Conservation (phyloP, 345 rosid genomes). For the Psidium guajava region DNA sequence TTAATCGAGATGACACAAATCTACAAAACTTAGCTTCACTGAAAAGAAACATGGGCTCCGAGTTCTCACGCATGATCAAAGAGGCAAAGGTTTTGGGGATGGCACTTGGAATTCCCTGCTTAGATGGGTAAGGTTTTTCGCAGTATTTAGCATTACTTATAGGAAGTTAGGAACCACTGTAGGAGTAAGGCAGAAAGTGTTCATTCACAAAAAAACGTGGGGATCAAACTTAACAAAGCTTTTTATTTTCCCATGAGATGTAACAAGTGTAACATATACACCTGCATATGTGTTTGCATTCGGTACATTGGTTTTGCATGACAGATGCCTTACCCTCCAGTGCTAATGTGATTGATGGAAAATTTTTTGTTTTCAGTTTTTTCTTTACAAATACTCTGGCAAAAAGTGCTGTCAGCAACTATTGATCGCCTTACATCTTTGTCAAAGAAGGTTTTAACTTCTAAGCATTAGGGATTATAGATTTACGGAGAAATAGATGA, state of each 20-base stretch:
- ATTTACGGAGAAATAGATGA: background rate
- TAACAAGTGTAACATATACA: background rate
- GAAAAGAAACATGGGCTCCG: conserved; percentile 83
- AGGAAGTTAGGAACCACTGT: background rate
- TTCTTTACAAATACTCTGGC: background rate
- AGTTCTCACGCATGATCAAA: conserved; percentile 78
- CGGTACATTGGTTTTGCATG: background rate
- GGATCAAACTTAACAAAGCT: background rate
- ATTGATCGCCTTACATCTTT: background rate
- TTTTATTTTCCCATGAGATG: background rate
- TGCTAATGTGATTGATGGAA: background rate
- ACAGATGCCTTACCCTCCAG: background rate
- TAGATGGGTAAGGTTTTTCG: conserved; percentile 56
- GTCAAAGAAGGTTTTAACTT: background rate
- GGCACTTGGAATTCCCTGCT: conserved; percentile 78
- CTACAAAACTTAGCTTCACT: conserved; percentile 40
- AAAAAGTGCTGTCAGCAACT: background rate
- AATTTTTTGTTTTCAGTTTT: background rate
- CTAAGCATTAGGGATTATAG: background rate
- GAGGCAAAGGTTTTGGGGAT: conserved; percentile 73
- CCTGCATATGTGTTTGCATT: background rate
- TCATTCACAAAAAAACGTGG: background rate
- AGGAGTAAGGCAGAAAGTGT: background rate
- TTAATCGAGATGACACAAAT: conserved; percentile 28
- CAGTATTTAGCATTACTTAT: background rate